Percentiles rank a stretch among this genome's conserved stretches.
These are phyloP conservation scores for Sergeia podlipaevii DNA, from an alignment of 208 protist species.

Conservation along the genomic window DNA sequence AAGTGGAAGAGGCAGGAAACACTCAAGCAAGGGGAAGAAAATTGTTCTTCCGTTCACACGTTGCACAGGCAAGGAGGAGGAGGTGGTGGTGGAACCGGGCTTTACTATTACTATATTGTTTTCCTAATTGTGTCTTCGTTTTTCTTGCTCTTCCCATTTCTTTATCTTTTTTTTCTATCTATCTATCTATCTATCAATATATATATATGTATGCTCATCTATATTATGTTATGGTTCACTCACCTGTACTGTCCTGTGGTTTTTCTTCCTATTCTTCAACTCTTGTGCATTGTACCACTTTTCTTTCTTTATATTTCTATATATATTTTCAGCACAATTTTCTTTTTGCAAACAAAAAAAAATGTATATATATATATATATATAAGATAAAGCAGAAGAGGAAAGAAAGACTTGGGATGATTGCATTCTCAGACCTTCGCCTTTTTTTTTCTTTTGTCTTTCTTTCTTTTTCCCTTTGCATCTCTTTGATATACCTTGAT, in stretches of 20 bases:
- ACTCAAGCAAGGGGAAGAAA: no score
- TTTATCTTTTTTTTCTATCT: slow-evolving; percentile 6
- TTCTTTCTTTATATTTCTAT: slow-evolving; percentile 1
- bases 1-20: no score
- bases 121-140: slow-evolving; percentile 7
- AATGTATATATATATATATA: no score
- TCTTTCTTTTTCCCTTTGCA: not conserved
- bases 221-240: not conserved
- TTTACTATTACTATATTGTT: slow-evolving; percentile 11
- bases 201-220: slow-evolving; percentile 12
- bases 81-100: not conserved
- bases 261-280: not conserved
- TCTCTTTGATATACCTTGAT: not conserved
- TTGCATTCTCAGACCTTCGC: not conserved
- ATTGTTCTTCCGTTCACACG: no score
- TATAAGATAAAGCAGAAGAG: no score
- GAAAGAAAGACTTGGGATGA: no score
- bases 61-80: no score
- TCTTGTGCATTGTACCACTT: no score
- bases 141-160: slow-evolving; percentile 3
- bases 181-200: slow-evolving; percentile 13
- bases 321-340: not conserved
- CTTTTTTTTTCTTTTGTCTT: not conserved
- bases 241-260: no score
- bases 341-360: not conserved